Evolutionary conservation across 2,329 filamentous ascomycete genomes (phyloP).

Genomic region (Rutstroemia sydowiana): DNA sequence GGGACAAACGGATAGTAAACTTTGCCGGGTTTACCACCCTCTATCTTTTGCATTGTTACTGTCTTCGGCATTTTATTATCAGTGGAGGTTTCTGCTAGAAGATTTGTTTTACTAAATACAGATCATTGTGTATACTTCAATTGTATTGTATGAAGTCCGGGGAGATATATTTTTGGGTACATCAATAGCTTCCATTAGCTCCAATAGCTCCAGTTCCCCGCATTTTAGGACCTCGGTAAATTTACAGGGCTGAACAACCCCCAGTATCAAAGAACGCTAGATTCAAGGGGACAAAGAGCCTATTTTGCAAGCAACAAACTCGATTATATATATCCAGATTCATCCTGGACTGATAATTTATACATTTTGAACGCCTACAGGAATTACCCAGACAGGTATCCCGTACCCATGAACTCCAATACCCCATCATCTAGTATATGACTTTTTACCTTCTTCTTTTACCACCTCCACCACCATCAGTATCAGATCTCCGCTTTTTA

Average conservation of each 20-base stretch:
- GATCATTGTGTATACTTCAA: too few species aligned
- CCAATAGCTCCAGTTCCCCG: neutral
- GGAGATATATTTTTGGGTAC: too few species aligned
- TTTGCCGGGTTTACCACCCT: constrained; percentile 71
- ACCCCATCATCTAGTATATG: neutral
- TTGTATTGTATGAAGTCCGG: neutral
- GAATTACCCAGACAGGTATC: neutral
- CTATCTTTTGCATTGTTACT: constrained; percentile 51
- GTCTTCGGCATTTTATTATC: constrained; percentile 23
- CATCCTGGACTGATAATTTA: neutral
- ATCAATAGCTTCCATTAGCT: neutral
- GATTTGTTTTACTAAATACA: too few species aligned
- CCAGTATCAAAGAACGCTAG: too few species aligned
- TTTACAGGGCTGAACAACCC: too few species aligned
- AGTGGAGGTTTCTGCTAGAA: neutral
- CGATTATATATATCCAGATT: too few species aligned
- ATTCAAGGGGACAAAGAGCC: too few species aligned
- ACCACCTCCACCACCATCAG: constrained; percentile 39
- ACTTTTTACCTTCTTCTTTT: constrained; percentile 22
- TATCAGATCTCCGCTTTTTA: constrained; percentile 59
- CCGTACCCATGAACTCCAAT: constrained; percentile 1
- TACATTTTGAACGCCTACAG: neutral
- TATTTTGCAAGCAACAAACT: too few species aligned
- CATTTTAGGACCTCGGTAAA: neutral
- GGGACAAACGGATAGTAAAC: constrained; percentile 85